These are phyloP conservation scores for Flaveria floridana DNA, from an alignment of 140 eudicot genomes.

Conservation along the genomic window DNA sequence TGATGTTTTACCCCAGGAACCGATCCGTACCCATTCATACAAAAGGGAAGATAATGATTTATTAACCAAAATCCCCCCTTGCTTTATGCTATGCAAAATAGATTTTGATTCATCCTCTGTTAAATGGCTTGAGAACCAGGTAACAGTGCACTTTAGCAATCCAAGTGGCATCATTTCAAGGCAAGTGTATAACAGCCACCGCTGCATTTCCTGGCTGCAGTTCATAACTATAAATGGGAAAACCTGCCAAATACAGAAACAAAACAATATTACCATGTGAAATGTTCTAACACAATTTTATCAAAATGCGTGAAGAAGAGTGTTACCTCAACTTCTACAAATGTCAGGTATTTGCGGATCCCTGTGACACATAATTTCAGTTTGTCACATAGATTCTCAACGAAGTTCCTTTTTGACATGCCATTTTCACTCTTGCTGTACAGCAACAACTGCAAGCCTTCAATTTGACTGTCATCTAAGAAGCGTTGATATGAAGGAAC, in stretches of 20 bases:
- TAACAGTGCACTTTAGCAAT: slow-evolving; percentile 64
- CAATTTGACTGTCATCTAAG: slow-evolving; percentile 65
- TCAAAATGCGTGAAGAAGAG: slow-evolving; percentile 8
- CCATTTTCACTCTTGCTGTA: slow-evolving; percentile 39
- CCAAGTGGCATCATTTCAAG: slow-evolving; percentile 90
- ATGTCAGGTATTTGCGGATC: slow-evolving; percentile 51
- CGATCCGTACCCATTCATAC: slow-evolving; percentile 71
- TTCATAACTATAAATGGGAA: slow-evolving; percentile 53
- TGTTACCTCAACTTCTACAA: slow-evolving; percentile 71
- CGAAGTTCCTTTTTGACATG: slow-evolving; percentile 37
- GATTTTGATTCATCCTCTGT: slow-evolving; percentile 61
- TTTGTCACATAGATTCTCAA: slow-evolving; percentile 52
- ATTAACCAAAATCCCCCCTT: slow-evolving; percentile 43
- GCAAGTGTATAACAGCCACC: slow-evolving; percentile 53
- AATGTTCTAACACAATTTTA: not conserved
- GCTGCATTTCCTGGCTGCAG: slow-evolving; percentile 64
- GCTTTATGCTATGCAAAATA: slow-evolving; percentile 48
- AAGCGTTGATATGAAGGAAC: slow-evolving; percentile 45
- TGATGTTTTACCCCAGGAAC: slow-evolving; percentile 75
- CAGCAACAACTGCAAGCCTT: slow-evolving; percentile 57
- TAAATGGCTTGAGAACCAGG: slow-evolving; percentile 81
- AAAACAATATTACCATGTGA: slow-evolving; percentile 11
- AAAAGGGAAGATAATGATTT: slow-evolving; percentile 56
- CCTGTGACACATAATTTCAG: slow-evolving; percentile 42
- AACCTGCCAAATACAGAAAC: slow-evolving; percentile 56